Evolutionary conservation across 2,329 filamentous ascomycete genomes (phyloP).

Genomic region (Ascochyta viciae-villosae): DNA sequence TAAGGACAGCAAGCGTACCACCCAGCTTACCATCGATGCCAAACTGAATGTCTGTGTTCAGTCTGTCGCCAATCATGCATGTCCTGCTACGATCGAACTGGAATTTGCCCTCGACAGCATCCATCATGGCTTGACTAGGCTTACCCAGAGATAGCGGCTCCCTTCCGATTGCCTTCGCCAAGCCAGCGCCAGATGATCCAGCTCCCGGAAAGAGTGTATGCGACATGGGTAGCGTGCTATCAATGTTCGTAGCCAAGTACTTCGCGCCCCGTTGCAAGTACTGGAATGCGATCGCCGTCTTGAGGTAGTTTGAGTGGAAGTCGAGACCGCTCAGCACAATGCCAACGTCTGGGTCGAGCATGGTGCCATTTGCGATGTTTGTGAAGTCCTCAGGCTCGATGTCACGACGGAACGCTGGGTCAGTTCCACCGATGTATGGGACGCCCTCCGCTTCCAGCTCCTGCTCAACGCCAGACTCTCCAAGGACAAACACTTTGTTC

Average conservation of each 20-base stretch:
- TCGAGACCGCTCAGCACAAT: constrained; percentile 90
- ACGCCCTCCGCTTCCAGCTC: constrained; percentile 84
- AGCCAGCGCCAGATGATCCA: constrained; percentile 78
- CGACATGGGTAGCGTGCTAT: constrained; percentile 85
- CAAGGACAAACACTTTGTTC: constrained; percentile 93
- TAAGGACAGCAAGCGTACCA: constrained; percentile 88
- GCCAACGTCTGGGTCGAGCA: constrained; percentile 87
- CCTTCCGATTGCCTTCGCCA: constrained; percentile 68
- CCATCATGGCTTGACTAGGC: constrained; percentile 99
- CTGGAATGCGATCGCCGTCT: constrained; percentile 82
- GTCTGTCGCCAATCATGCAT: constrained; percentile 94
- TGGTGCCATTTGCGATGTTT: constrained; percentile 72
- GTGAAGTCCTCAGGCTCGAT: constrained; percentile 82
- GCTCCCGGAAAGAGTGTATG: constrained; percentile 90
- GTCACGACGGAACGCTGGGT: constrained; percentile 77
- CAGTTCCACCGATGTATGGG: constrained; percentile 84
- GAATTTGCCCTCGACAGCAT: constrained; percentile 96
- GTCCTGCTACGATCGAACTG: constrained; percentile 81
- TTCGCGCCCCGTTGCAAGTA: constrained; percentile 83
- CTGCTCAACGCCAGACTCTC: constrained; percentile 88
- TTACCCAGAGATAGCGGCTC: constrained; percentile 86
- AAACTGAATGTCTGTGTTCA: constrained; percentile 96
- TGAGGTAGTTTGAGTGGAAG: constrained; percentile 95
- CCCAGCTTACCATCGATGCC: constrained; percentile 89
- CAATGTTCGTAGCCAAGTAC: constrained; percentile 92